Evolutionary conservation across 768 basidiomycete genomes (phyloP).

Genomic region (Naganishia friedmannii): DNA sequence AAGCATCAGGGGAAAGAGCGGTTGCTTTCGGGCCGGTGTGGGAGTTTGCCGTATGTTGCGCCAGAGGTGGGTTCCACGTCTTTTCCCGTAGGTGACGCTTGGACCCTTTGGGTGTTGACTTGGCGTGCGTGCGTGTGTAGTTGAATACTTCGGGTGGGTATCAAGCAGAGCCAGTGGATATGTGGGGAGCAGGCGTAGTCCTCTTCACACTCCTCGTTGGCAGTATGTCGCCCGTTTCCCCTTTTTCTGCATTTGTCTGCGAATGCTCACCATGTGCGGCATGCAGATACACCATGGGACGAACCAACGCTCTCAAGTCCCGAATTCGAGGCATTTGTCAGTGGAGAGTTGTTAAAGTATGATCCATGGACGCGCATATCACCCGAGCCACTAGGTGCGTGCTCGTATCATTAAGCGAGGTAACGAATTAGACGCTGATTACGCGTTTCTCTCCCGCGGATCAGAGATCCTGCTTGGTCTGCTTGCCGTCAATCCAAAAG

Average conservation of each 20-base stretch:
- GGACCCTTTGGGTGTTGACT: not conserved
- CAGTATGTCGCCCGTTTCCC: conserved; percentile 57
- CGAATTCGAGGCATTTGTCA: conserved; percentile 74
- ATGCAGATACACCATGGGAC: conserved; percentile 93
- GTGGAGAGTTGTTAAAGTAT: conserved; percentile 69
- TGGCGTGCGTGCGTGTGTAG: conserved; percentile 53
- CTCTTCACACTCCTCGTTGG: conserved; percentile 85
- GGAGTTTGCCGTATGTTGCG: conserved; percentile 89
- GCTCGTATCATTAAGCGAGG: too few relatives aligned
- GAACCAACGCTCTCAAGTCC: conserved; percentile 74
- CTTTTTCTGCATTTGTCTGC: too few relatives aligned
- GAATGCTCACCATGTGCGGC: not conserved
- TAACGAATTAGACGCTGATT: too few relatives aligned
- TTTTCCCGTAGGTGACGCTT: too few relatives aligned
- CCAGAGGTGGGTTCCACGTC: conserved; percentile 84
- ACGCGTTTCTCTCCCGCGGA: too few relatives aligned
- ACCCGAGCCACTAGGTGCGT: conserved; percentile 63
- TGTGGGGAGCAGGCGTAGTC: conserved; percentile 94
- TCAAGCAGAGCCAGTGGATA: conserved; percentile 85
- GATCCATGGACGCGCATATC: conserved; percentile 75
- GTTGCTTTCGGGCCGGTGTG: conserved; percentile 74
- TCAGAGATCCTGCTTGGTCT: conserved; percentile 73
- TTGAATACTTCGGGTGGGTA: conserved; percentile 68
- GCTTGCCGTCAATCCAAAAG: conserved; percentile 66
- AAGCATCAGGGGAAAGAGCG: conserved; percentile 81